phyloP scores from a whole-genome alignment of 2,329 filamentous ascomycete genomes.

The Talaromyces sp. region DNA sequence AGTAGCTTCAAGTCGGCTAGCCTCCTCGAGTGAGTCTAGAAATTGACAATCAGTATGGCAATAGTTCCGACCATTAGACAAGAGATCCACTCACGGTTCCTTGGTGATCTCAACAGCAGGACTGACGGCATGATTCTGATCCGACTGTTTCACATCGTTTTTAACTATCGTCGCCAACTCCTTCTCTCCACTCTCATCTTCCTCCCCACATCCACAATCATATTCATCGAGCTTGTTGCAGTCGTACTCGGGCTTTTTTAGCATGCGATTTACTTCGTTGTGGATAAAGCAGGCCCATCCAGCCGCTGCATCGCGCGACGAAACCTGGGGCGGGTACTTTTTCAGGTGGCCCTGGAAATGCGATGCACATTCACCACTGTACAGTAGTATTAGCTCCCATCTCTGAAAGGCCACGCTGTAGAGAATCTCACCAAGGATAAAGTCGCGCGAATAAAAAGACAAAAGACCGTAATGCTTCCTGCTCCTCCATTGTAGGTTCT shows the following conservation, averaged over 20 bases:
- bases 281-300: conserved; percentile 64
- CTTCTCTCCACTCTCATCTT: conserved; percentile 26
- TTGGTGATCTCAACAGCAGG: conserved; percentile 32
- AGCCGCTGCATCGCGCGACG: conserved; percentile 56
- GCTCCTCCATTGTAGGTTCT: conserved; percentile 56
- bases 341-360: conserved; percentile 58
- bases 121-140: conserved; percentile 15
- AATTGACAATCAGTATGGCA: background rate
- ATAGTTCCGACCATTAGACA: background rate
- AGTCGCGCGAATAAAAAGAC: conserved; percentile 60
- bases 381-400: background rate
- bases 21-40: conserved; percentile 16
- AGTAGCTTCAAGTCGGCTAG: conserved; percentile 2
- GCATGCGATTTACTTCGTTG: conserved; percentile 60
- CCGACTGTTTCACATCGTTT: conserved; percentile 17
- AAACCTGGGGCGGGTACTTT: conserved; percentile 61
- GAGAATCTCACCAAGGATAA: conserved; percentile 53
- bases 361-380: conserved; percentile 58
- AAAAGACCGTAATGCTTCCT: conserved; percentile 54
- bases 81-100: conserved; percentile 28
- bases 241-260: conserved; percentile 58
- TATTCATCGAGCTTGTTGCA: conserved; percentile 63
- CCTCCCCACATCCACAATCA: conserved; percentile 60
- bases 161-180: conserved; percentile 12
- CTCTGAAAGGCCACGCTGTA: background rate